Evolutionary conservation across 179 eudicot species (phyloP).

Genomic region (Silene vulgaris): DNA sequence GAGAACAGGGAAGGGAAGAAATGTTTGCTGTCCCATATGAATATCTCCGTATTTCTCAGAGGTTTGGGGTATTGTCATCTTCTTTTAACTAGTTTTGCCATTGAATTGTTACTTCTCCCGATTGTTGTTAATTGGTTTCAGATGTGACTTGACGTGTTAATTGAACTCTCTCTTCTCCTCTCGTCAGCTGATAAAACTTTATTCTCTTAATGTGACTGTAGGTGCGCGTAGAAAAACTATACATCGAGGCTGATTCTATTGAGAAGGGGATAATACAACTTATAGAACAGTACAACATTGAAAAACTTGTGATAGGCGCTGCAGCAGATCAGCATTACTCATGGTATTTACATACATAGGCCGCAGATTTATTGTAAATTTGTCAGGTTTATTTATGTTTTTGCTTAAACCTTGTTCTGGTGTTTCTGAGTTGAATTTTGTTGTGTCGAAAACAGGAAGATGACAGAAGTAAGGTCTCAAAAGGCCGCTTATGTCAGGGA

Average conservation of each 20-base stretch:
- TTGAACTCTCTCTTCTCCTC: not conserved
- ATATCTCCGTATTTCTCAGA: conserved; percentile 37
- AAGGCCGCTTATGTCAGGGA: conserved; percentile 51
- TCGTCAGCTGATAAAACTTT: not conserved
- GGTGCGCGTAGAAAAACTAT: conserved; percentile 46
- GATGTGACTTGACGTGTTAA: not conserved
- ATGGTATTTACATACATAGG: conserved; percentile 24
- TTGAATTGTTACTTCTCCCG: not conserved
- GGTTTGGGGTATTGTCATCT: conserved; percentile 48
- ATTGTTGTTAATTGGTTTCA: not conserved
- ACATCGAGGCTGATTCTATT: conserved; percentile 50
- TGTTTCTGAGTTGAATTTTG: not conserved
- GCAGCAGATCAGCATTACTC: conserved; percentile 52
- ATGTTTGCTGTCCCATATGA: conserved; percentile 39
- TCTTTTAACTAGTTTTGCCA: not conserved
- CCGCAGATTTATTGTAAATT: not conserved
- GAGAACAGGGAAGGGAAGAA: conserved; percentile 46
- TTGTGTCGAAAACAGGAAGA: conserved; percentile 37
- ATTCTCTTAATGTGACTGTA: conserved; percentile 10
- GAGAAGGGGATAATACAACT: conserved; percentile 68
- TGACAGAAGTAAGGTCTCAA: conserved; percentile 45
- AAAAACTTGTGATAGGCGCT: conserved; percentile 73
- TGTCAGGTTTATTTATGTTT: not conserved
- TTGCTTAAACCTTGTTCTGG: not conserved
- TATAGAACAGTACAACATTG: conserved; percentile 39